Base-by-base conservation (phyloP, 108 stramenopile genomes). In the Schizochytrium sp. region DNA sequence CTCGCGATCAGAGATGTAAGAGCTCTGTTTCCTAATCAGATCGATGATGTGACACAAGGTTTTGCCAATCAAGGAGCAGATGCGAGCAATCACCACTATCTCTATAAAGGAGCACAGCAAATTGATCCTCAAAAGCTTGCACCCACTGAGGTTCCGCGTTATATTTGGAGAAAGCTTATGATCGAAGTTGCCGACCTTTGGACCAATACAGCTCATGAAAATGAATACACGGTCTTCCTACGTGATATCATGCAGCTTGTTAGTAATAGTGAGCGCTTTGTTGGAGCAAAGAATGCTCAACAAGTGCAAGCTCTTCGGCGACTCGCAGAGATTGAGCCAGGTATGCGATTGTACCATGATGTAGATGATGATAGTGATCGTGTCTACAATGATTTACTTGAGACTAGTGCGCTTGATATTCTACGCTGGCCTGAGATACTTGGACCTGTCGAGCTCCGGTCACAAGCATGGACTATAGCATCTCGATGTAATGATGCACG, bases 201-300 rank as follows among this genome's bases (percentile, higher is more conserved):
- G 76, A 83, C 76, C 10, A 83, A 83, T 40, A 83, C 76, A n/a
- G 76, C 76, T 5, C 47, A 83, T 55, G 76, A n/a, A 13, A 53
- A 83, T 5, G 76, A 83, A 53, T 83, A 83, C 1, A 53, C 53
- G 47, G 0, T 46, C 13, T 83, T 83, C 76, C 4, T 83, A 10
- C n/a, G 28, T 13, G 76, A 83, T 38, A 47, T 83, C 28, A n/a
- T 83, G 45, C 76, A 83, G 28, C n/a, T 83, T 47, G 5, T 83
- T n/a, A 55, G 50, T 42, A 55, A 47, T 8, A 83, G 53, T 28
- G 76, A 17, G 38, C 50, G 50, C 10, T 83, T 83, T 83, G 50
- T 83, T 2, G 76, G 76, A 40, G 53, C 8, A 2, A 55, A 83
- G 28, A 38, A 40, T 38, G 76, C 76, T 5, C 49, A 55, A 53